Percentiles rank a stretch among this genome's conserved stretches.
Evolutionary conservation across 306 rosid genomes (phyloP).

Genomic region (Cucurbita pepo): DNA sequence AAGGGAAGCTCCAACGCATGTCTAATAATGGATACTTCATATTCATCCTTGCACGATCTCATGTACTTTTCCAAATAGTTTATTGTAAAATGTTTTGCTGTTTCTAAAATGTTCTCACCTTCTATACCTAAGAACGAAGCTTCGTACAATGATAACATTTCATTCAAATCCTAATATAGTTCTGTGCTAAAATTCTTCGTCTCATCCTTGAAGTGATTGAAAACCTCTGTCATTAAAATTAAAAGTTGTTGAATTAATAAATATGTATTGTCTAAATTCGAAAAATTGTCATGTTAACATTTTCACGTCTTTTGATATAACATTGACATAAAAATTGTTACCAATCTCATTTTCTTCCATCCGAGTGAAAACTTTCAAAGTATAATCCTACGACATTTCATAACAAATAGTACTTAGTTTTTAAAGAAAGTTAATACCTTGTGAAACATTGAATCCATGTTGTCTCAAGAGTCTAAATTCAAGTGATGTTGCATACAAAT

Average conservation of each 20-base stretch:
- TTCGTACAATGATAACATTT: constrained; percentile 9
- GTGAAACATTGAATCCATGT: neutral
- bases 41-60: neutral
- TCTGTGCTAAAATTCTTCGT: neutral
- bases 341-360: too few species aligned
- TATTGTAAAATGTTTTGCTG: neutral
- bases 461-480: neutral
- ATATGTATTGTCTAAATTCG: too few species aligned
- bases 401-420: too few species aligned
- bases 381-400: too few species aligned
- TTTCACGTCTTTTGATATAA: too few species aligned
- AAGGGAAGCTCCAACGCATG: constrained; percentile 11
- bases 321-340: too few species aligned
- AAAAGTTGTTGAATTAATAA: too few species aligned
- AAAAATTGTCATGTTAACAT: too few species aligned
- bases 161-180: neutral
- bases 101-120: neutral
- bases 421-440: neutral
- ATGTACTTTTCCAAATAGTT: neutral
- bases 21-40: neutral
- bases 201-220: neutral
- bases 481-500: neutral
- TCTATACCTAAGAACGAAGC: neutral
- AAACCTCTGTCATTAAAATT: neutral
- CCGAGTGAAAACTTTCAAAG: too few species aligned